A percentile compares a stretch with the other conserved stretches of the same genome.
phyloP scores from a whole-genome alignment of 2,329 filamentous ascomycete genomes.

The Cordyceps pruinosa region DNA sequence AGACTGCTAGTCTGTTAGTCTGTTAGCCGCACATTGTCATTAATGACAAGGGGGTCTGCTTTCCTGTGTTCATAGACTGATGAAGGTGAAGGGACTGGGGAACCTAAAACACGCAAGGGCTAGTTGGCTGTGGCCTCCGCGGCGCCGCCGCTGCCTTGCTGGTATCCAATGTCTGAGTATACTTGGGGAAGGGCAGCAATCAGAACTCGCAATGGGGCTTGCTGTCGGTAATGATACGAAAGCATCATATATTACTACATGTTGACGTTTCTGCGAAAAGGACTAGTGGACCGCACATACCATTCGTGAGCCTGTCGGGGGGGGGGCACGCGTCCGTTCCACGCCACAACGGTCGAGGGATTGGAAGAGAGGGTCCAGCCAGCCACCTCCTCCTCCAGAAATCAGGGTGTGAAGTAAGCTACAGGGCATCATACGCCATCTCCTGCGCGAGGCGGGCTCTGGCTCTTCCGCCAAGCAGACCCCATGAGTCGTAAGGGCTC shows the following conservation, averaged over 20 bases:
- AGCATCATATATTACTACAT: background rate
- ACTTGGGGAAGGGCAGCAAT: constrained; percentile 1
- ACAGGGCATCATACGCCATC: background rate
- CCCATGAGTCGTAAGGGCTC: constrained; percentile 4
- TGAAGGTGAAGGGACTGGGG: constrained; percentile 7
- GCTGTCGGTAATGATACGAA: background rate
- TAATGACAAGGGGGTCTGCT: constrained; percentile 9
- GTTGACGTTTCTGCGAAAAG: background rate
- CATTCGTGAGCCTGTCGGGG: background rate
- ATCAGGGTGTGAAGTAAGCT: background rate
- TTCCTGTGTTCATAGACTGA: background rate
- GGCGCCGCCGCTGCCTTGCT: constrained; percentile 2
- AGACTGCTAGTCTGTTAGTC: background rate
- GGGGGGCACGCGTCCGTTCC: background rate
- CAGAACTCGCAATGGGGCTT: background rate
- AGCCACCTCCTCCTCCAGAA: background rate
- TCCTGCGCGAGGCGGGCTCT: background rate
- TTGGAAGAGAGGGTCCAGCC: background rate
- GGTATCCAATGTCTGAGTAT: constrained; percentile 8
- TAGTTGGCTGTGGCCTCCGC: background rate
- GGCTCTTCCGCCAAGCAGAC: background rate
- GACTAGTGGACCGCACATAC: constrained; percentile 1
- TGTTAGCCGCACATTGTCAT: constrained; percentile 6
- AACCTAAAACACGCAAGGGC: constrained; percentile 10
- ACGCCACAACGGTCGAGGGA: constrained; percentile 6